phyloP scores from a whole-genome alignment of 148 eudicot genomes.

The Agrostemma githago region DNA sequence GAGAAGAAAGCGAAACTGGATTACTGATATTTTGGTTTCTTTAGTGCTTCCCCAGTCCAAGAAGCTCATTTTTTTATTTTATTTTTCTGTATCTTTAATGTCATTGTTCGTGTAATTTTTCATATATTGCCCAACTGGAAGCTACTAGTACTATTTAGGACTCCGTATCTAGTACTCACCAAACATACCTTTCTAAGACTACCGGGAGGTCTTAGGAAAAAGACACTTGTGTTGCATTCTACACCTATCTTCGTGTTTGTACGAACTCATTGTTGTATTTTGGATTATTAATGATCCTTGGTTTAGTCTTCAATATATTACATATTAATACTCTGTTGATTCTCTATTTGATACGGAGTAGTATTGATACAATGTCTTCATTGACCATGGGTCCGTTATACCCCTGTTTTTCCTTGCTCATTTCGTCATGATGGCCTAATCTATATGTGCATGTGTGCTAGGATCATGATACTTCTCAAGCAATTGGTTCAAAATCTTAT shows the following conservation, averaged over 20 bases:
- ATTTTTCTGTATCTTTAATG: neutral
- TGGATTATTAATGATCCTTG: neutral
- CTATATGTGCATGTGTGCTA: slow-evolving; percentile 32
- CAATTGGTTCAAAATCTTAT: slow-evolving; percentile 80
- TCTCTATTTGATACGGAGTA: neutral
- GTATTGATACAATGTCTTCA: neutral
- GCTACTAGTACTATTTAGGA: neutral
- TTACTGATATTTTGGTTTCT: neutral
- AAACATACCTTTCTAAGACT: neutral
- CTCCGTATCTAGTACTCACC: neutral
- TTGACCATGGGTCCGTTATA: too few species aligned
- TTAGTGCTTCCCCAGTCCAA: neutral
- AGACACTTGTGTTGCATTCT: neutral
- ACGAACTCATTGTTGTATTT: neutral
- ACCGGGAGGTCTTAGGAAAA: neutral
- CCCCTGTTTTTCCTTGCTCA: neutral
- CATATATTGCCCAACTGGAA: neutral
- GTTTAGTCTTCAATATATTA: neutral
- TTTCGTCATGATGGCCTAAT: slow-evolving; percentile 4
- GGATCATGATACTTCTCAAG: slow-evolving; percentile 70
- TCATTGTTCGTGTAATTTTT: neutral
- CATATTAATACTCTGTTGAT: neutral
- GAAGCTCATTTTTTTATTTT: neutral
- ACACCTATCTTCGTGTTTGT: slow-evolving; percentile 1
- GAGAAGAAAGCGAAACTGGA: neutral